These are phyloP conservation scores for Patellifolia procumbens DNA, from an alignment of 179 eudicot genomes.

Conservation along the genomic window DNA sequence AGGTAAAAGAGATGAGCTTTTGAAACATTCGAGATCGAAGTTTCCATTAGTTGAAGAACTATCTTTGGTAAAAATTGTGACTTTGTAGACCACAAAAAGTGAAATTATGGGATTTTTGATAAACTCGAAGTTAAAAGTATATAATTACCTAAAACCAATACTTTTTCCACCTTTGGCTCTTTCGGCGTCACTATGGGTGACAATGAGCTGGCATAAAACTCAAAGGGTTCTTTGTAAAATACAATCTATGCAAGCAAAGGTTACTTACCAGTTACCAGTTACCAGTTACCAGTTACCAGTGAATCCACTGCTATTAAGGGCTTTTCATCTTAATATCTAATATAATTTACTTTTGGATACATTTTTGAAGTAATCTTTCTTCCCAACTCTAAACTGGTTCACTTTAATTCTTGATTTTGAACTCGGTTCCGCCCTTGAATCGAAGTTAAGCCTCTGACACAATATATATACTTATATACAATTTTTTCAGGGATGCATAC, in stretches of 20 bases:
- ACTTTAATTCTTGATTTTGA: not conserved
- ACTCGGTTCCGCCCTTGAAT: not conserved
- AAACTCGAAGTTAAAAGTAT: not conserved
- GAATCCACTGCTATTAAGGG: not conserved
- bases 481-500: conserved; percentile 69
- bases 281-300: not conserved
- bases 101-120: not conserved
- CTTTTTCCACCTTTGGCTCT: not conserved
- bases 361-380: not conserved
- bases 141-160: not conserved
- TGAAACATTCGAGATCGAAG: not conserved
- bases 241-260: not conserved
- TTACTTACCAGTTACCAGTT: not conserved
- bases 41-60: not conserved
- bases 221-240: not conserved
- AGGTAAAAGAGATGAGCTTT: too few relatives aligned
- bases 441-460: not conserved
- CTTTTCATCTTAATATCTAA: not conserved
- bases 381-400: not conserved
- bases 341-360: not conserved
- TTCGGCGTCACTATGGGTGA: not conserved
- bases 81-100: not conserved
- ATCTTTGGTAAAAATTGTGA: not conserved
- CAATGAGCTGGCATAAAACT: not conserved
- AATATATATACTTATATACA: conserved; percentile 2